Percentiles rank a stretch among this genome's conserved stretches.
Evolutionary conservation across 2,329 filamentous ascomycete genomes (phyloP).

Genomic region (Fusarium redolens): DNA sequence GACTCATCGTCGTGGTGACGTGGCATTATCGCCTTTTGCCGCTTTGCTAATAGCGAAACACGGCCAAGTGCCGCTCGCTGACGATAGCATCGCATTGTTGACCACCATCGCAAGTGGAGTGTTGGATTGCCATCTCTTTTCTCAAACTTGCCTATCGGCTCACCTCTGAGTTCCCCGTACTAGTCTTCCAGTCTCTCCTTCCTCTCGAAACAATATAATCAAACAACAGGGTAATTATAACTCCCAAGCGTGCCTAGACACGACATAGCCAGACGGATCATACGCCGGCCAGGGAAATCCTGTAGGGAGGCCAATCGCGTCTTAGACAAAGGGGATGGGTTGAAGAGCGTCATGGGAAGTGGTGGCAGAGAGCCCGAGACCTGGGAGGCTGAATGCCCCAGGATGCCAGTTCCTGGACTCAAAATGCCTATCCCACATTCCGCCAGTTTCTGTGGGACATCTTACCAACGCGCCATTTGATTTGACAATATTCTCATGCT

Average conservation of each 20-base stretch:
- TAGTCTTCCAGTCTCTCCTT: not conserved
- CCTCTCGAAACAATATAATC: not conserved
- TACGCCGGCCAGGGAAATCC: constrained; percentile 15
- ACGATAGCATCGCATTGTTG: constrained; percentile 23
- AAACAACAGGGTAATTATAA: constrained; percentile 5
- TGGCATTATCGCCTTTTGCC: constrained; percentile 34
- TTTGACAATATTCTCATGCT: constrained; percentile 33
- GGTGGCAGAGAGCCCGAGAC: constrained; percentile 18
- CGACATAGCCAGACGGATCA: constrained; percentile 12
- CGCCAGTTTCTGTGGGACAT: constrained; percentile 30
- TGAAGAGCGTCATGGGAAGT: constrained; percentile 40
- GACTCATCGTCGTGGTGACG: constrained; percentile 34
- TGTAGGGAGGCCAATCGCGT: constrained; percentile 42
- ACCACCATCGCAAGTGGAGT: constrained; percentile 9
- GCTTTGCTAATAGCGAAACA: constrained; percentile 30
- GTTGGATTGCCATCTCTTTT: not conserved
- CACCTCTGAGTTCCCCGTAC: constrained; percentile 4
- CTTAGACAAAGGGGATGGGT: constrained; percentile 33
- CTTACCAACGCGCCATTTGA: constrained; percentile 28
- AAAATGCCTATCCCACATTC: constrained; percentile 33
- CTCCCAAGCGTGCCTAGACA: constrained; percentile 17
- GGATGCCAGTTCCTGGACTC: constrained; percentile 26
- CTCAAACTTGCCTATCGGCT: constrained; percentile 12
- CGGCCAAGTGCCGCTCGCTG: constrained; percentile 28
- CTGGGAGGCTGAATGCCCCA: constrained; percentile 30